Conservation (phyloP, 2,329 filamentous ascomycete species). For the Phyllosticta paracitricarpa region DNA sequence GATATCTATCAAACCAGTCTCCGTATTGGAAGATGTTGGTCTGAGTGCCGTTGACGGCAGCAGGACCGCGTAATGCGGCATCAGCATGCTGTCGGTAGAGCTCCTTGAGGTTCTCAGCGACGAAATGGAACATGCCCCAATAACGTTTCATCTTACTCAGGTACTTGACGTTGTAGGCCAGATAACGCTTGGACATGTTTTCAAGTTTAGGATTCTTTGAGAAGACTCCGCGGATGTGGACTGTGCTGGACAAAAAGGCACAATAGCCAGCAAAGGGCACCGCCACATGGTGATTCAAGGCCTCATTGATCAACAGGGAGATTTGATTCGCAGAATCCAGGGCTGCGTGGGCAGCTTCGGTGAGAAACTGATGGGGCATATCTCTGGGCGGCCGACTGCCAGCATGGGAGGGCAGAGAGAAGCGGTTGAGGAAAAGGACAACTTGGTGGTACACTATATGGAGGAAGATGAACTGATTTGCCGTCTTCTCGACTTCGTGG, state of each 20-base stretch:
- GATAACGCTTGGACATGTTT: conserved; percentile 67
- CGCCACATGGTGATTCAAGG: conserved; percentile 68
- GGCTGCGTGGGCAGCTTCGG: conserved; percentile 63
- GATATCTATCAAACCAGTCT: conserved; percentile 95
- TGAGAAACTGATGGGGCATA: conserved; percentile 68
- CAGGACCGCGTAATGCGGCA: conserved; percentile 59
- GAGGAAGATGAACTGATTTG: conserved; percentile 85
- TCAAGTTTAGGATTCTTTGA: conserved; percentile 72
- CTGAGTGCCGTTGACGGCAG: conserved; percentile 17
- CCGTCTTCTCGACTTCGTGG: conserved; percentile 74
- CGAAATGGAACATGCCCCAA: conserved; percentile 98
- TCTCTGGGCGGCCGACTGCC: conserved; percentile 55
- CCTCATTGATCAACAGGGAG: conserved; percentile 71
- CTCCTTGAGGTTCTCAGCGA: conserved; percentile 84
- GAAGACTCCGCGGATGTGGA: conserved; percentile 90
- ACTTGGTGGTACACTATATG: conserved; percentile 88
- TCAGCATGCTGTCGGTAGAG: conserved; percentile 80
- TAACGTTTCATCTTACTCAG: conserved; percentile 91
- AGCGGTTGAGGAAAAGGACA: conserved; percentile 79
- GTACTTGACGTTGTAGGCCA: conserved; percentile 82
- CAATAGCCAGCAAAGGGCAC: conserved; percentile 94
- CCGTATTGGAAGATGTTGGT: conserved; percentile 76
- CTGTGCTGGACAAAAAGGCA: conserved; percentile 83
- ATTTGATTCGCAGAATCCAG: conserved; percentile 80
- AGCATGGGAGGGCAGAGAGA: conserved; percentile 62